Evolutionary conservation across 2,329 filamentous ascomycete genomes (phyloP).

Genomic region (Mycosphaerella sp.): DNA sequence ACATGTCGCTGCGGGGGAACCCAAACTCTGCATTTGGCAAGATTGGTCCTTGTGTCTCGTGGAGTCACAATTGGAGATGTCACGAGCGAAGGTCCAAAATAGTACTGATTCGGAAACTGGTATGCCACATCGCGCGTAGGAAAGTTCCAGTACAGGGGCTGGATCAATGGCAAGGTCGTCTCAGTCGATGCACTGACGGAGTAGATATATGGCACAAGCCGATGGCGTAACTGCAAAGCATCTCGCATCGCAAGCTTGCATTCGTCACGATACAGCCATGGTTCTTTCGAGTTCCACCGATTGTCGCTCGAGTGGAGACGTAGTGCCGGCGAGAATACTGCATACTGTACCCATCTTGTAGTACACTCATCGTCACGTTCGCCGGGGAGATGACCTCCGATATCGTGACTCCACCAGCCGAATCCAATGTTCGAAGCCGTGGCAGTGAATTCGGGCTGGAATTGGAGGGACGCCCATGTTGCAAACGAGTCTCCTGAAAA

Average conservation of each 20-base stretch:
- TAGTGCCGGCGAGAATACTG: conserved; percentile 56
- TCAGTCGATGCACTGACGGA: conserved; percentile 50
- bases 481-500: conserved; percentile 59
- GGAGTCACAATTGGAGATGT: conserved; percentile 53
- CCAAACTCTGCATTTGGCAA: conserved; percentile 50
- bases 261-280: conserved; percentile 42
- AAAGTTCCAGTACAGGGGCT: conserved; percentile 59
- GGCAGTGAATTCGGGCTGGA: conserved; percentile 62
- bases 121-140: conserved; percentile 51
- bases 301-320: conserved; percentile 56
- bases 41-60: conserved; percentile 42
- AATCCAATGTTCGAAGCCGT: conserved; percentile 62
- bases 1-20: conserved; percentile 50
- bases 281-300: conserved; percentile 56
- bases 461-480: conserved; percentile 55
- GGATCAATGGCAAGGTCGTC: conserved; percentile 43
- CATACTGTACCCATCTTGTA: conserved; percentile 57
- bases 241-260: conserved; percentile 39
- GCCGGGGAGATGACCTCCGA: conserved; percentile 57
- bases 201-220: conserved; percentile 56
- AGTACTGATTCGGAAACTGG: conserved; percentile 52
- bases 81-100: conserved; percentile 53
- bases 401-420: conserved; percentile 64
- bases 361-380: conserved; percentile 53
- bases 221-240: conserved; percentile 51